These are phyloP conservation scores for Tolypocladium tropicale DNA, from an alignment of 2,329 filamentous ascomycete species.

Conservation along the genomic window DNA sequence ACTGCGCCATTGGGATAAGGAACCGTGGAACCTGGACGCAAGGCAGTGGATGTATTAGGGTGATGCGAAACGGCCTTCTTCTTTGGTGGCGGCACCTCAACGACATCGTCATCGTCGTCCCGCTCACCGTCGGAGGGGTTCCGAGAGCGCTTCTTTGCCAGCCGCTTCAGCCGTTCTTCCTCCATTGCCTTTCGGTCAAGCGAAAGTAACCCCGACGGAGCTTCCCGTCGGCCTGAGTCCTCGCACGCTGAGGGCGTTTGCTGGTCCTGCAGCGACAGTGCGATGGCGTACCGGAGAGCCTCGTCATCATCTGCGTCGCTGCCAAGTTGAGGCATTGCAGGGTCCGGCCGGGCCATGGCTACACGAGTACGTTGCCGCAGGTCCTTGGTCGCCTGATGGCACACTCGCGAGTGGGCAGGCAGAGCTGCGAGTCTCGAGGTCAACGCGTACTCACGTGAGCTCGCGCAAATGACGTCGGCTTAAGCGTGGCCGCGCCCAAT, in stretches of 20 bases:
- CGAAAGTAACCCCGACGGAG: constrained; percentile 31
- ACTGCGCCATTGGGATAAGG: constrained; percentile 52
- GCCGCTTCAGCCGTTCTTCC: constrained; percentile 63
- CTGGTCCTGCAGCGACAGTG: constrained; percentile 37
- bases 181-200: constrained; percentile 80
- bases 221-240: not conserved
- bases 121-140: constrained; percentile 9
- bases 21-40: constrained; percentile 11
- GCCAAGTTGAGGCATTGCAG: constrained; percentile 13
- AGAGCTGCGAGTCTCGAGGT: not conserved
- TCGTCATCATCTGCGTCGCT: constrained; percentile 42
- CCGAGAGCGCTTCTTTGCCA: constrained; percentile 41
- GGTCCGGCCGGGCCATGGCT: not conserved
- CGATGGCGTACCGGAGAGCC: constrained; percentile 50
- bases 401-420: not conserved
- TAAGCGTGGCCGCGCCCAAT: too few relatives aligned
- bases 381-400: too few relatives aligned
- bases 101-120: constrained; percentile 16
- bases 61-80: constrained; percentile 1
- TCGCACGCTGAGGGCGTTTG: not conserved
- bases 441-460: constrained; percentile 17
- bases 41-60: not conserved
- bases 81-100: constrained; percentile 19
- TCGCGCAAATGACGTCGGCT: constrained; percentile 5
- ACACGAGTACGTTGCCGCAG: too few relatives aligned